A percentile compares a stretch with the other conserved stretches of the same genome.
Conservation (phyloP, 2,329 filamentous ascomycete genomes). For the Fusarium penzigii region DNA sequence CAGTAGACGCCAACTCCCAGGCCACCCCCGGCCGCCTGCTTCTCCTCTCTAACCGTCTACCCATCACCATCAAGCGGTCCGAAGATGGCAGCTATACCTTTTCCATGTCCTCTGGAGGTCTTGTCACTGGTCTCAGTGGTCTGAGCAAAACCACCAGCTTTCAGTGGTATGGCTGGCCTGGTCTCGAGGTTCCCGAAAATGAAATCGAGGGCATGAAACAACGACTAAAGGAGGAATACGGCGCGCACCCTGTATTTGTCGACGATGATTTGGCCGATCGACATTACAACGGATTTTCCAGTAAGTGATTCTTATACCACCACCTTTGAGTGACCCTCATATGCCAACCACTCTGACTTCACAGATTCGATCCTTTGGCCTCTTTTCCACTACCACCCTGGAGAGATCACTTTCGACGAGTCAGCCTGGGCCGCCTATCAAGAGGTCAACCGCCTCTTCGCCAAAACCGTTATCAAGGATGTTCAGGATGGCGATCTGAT, state of each 20-base stretch:
- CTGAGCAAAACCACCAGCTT: slow-evolving; percentile 91
- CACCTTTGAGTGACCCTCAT: neutral
- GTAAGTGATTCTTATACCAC: slow-evolving; percentile 51
- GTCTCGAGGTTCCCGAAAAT: slow-evolving; percentile 83
- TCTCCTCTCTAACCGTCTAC: slow-evolving; percentile 90
- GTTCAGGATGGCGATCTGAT: slow-evolving; percentile 92
- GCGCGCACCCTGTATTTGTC: slow-evolving; percentile 88
- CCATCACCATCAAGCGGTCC: slow-evolving; percentile 93
- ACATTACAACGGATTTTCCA: slow-evolving; percentile 98
- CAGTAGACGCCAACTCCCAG: slow-evolving; percentile 35
- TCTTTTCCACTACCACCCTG: slow-evolving; percentile 97
- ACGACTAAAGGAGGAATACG: slow-evolving; percentile 82
- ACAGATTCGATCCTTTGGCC: slow-evolving; percentile 97
- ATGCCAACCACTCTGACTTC: slow-evolving; percentile 10
- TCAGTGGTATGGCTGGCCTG: slow-evolving; percentile 98
- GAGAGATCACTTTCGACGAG: slow-evolving; percentile 97
- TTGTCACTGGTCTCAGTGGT: slow-evolving; percentile 91
- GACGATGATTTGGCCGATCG: slow-evolving; percentile 90
- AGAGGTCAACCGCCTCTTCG: slow-evolving; percentile 90
- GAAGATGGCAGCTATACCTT: slow-evolving; percentile 92
- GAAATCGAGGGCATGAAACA: slow-evolving; percentile 75
- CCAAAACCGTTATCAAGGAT: slow-evolving; percentile 81
- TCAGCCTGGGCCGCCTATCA: slow-evolving; percentile 90
- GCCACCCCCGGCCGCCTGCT: slow-evolving; percentile 60
- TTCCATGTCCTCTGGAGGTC: slow-evolving; percentile 93